Evolutionary conservation across 1,284 basidiomycete genomes (phyloP), one percentile per base, ranked within the genome.

Genomic region (Filobasidium uniguttulatum): DNA sequence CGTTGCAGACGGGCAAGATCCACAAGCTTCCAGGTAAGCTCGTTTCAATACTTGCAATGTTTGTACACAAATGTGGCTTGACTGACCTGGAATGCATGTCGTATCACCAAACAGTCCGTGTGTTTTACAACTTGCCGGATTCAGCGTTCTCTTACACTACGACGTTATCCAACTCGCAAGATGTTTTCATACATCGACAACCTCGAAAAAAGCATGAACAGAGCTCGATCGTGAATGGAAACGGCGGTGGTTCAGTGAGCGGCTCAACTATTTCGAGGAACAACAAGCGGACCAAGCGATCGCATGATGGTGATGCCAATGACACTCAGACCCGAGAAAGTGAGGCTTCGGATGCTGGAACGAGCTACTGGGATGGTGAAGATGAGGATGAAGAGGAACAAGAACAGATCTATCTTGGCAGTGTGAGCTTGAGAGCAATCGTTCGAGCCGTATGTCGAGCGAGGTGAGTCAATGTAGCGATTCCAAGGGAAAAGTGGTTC

Each of bases 141-240:
- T 53, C 51, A 20, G 29, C 30, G 23, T 43, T 37, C 41, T 45
- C 46, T 43, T 53, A 49, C 30, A 36, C 47, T 9, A 48, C 44
- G 15, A 44, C 37, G 8, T 19, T 55, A 10, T 43, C 50, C 17
- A 29, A 28, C 1, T 23, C 34, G 2, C 54, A 55, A 36, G 35
- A 51, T 25, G 54, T 55, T 3, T 55, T 55, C 44, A 46, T 55
- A 17, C 54, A 55, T 23, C 47, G 41, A 17, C 49, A 26, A 19
- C 31, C 33, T 10, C 12, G 25, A 8, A n/a, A 9, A n/a, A n/a
- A n/a, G n/a, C n/a, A n/a, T n/a, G n/a, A n/a, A n/a, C n/a, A n/a
- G n/a, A n/a, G n/a, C 38, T 36, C 14, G 41, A 36, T 35, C 23
- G 30, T n/a, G 15, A 17, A n/a, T 17, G 25, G 30, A 14, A 15